phyloP scores from a whole-genome alignment of 1,139 yeast species.

The Arxiozyma slooffiae region DNA sequence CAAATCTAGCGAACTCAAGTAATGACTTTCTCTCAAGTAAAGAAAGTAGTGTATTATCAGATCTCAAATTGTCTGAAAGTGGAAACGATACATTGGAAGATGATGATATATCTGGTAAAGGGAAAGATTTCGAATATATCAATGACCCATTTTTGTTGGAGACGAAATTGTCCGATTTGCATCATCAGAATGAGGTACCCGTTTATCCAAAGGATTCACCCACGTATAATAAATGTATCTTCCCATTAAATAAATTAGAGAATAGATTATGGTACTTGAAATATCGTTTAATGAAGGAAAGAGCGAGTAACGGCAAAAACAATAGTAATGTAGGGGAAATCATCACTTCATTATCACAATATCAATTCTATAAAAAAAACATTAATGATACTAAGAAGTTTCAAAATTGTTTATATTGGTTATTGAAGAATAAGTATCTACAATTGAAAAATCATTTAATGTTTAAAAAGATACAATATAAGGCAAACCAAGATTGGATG shows the following conservation, averaged over 20 bases:
- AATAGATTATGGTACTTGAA: conserved; percentile 44
- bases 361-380: conserved; percentile 43
- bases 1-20: neutral
- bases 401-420: neutral
- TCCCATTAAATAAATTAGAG: conserved; percentile 50
- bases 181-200: conserved; percentile 1
- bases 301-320: conserved; percentile 31
- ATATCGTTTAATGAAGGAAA: conserved; percentile 34
- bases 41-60: neutral
- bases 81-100: neutral
- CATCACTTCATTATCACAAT: conserved; percentile 37
- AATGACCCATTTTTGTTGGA: conserved; percentile 23
- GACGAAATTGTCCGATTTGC: conserved; percentile 12
- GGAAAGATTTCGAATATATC: conserved; percentile 10
- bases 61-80: conserved; percentile 10
- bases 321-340: conserved; percentile 35
- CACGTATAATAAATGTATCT: conserved; percentile 30
- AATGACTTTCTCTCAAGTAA: neutral
- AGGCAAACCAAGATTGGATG: conserved; percentile 44
- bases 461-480: conserved; percentile 31
- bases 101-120: neutral
- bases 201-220: conserved; percentile 18
- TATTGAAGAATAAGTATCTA: neutral
- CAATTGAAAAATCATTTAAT: conserved; percentile 20
- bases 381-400: conserved; percentile 36